Conservation (phyloP, 108 stramenopile genomes). For the Licmophora abbreviata region DNA sequence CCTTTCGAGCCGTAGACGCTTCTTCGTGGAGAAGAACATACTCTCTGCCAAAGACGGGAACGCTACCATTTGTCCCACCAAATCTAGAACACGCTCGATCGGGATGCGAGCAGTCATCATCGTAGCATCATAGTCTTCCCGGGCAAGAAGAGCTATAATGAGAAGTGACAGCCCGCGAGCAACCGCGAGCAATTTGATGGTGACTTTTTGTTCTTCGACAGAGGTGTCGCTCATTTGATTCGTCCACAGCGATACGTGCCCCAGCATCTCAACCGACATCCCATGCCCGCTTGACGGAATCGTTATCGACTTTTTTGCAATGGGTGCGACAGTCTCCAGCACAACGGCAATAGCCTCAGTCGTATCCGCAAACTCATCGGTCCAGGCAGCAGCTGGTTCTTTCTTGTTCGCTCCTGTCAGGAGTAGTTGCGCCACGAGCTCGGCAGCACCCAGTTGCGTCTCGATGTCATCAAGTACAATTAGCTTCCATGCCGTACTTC, state of each 20-base stretch:
- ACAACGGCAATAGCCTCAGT: constrained; percentile 5
- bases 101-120: constrained; percentile 1
- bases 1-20: constrained; percentile 28
- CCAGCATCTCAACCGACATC: too few relatives aligned
- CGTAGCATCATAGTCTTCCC: constrained; percentile 4
- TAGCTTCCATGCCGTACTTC: constrained; percentile 6
- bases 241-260: too few relatives aligned
- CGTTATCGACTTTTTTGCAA: too few relatives aligned
- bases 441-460: constrained; percentile 22
- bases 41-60: constrained; percentile 39
- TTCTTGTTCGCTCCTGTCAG: constrained; percentile 22
- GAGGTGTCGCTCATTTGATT: too few relatives aligned
- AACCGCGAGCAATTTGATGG: constrained; percentile 18
- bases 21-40: constrained; percentile 34
- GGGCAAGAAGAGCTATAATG: constrained; percentile 4
- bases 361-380: constrained; percentile 2
- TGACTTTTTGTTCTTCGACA: too few relatives aligned
- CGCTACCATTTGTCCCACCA: constrained; percentile 25
- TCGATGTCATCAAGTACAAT: constrained; percentile 5
- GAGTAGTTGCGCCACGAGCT: constrained; percentile 19
- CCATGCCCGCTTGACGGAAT: too few relatives aligned
- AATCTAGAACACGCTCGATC: constrained; percentile 9
- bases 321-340: constrained; percentile 21
- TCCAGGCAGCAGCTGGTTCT: constrained; percentile 26
- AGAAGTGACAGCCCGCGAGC: constrained; percentile 9